Conservation (phyloP, 345 rosid species). For the Aethionema arabicum region DNA sequence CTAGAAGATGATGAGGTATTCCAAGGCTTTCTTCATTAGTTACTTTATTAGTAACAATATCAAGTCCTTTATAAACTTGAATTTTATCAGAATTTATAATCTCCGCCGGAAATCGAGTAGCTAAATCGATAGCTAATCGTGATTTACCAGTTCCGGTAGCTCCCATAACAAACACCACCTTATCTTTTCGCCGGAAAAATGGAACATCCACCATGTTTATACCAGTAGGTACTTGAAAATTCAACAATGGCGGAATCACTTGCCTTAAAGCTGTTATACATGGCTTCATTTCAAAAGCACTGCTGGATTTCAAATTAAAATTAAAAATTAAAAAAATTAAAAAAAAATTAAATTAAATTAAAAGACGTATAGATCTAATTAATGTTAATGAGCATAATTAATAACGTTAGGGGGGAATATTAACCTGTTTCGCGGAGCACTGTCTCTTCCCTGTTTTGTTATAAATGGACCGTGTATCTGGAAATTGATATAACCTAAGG, state of each 20-base stretch:
- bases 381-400: constrained; percentile 20
- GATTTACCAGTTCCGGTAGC: constrained; percentile 95
- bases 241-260: constrained; percentile 47
- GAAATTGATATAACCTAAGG: background rate
- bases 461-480: background rate
- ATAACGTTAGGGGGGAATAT: constrained; percentile 25
- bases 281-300: constrained; percentile 44
- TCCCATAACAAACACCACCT: constrained; percentile 74
- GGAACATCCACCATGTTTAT: constrained; percentile 40
- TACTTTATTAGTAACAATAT: constrained; percentile 74
- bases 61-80: constrained; percentile 74
- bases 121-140: constrained; percentile 77
- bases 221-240: constrained; percentile 41
- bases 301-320: constrained; percentile 24
- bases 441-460: constrained; percentile 36
- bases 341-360: constrained; percentile 16
- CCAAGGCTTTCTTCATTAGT: constrained; percentile 70
- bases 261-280: constrained; percentile 51
- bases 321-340: constrained; percentile 23
- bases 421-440: constrained; percentile 39
- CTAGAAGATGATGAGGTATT: constrained; percentile 76
- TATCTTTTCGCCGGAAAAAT: constrained; percentile 63
- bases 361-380: constrained; percentile 28
- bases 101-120: constrained; percentile 71
- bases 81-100: constrained; percentile 84